A percentile compares a stretch with the other conserved stretches of the same genome.
Evolutionary conservation across 2,329 filamentous ascomycete species (phyloP).

Genomic region (Westerdykella ornata): DNA sequence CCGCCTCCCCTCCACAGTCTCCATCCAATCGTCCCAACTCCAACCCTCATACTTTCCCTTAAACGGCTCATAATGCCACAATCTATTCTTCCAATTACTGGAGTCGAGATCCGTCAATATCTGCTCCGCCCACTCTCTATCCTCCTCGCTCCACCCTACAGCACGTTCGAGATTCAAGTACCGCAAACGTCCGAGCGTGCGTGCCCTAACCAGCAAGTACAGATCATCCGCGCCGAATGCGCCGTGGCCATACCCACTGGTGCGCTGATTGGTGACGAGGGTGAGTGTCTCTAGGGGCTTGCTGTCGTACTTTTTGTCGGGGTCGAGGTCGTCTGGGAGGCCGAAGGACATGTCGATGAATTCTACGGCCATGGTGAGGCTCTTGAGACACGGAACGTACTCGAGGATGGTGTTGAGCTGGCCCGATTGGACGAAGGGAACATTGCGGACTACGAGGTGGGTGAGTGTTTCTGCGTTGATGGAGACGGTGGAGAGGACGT

Average conservation of each 20-base stretch:
- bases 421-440: conserved; percentile 36
- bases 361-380: conserved; percentile 42
- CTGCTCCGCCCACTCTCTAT: conserved; percentile 32
- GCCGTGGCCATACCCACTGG: conserved; percentile 32
- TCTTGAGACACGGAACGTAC: conserved; percentile 36
- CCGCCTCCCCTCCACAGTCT: conserved; percentile 14
- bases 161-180: conserved; percentile 35
- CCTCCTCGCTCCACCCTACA: conserved; percentile 36
- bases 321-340: conserved; percentile 13
- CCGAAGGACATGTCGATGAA: conserved; percentile 42
- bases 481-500: conserved; percentile 35
- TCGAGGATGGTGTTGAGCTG: conserved; percentile 39
- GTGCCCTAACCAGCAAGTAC: conserved; percentile 38
- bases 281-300: conserved; percentile 36
- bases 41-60: conserved; percentile 3
- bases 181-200: conserved; percentile 36
- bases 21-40: conserved; percentile 21
- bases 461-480: conserved; percentile 28
- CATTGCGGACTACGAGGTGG: conserved; percentile 35
- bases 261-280: conserved; percentile 27
- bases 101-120: conserved; percentile 34
- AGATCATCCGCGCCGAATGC: conserved; percentile 40
- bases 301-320: conserved; percentile 13
- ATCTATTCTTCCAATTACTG: conserved; percentile 32
- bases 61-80: conserved; percentile 31